Evolutionary conservation across 2,329 filamentous ascomycete genomes (phyloP).

Genomic region (Cordyceps sp.): DNA sequence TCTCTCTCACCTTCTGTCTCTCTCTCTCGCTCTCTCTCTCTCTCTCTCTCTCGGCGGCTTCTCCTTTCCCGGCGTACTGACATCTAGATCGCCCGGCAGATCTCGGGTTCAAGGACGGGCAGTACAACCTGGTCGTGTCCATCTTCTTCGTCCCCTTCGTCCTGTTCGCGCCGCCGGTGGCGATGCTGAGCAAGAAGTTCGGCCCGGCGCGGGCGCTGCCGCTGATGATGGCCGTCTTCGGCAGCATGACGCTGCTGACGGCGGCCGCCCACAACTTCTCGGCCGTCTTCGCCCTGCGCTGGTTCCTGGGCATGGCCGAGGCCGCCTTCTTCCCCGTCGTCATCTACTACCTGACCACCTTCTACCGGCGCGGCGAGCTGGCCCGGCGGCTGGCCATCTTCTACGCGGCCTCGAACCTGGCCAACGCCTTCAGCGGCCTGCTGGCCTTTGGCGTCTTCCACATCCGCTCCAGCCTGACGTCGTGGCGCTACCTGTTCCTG

Average conservation of each 20-base stretch:
- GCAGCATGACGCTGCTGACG: conserved; percentile 45
- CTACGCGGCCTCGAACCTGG: conserved; percentile 62
- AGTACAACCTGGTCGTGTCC: conserved; percentile 55
- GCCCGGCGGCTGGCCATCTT: conserved; percentile 41
- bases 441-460: conserved; percentile 32
- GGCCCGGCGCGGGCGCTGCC: conserved; percentile 52
- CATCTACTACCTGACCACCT: conserved; percentile 35
- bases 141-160: conserved; percentile 69
- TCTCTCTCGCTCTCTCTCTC: too few relatives aligned
- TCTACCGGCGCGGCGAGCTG: conserved; percentile 30
- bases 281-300: conserved; percentile 30
- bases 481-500: conserved; percentile 35
- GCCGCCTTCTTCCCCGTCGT: conserved; percentile 37
- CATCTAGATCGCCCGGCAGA: conserved; percentile 10
- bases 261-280: conserved; percentile 32
- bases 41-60: neutral
- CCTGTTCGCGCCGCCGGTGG: conserved; percentile 41
- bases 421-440: conserved; percentile 36
- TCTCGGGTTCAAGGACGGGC: conserved; percentile 35
- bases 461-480: conserved; percentile 20
- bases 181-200: conserved; percentile 54
- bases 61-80: neutral
- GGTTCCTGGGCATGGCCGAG: conserved; percentile 35
- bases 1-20: too few relatives aligned
- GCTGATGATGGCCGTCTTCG: conserved; percentile 55